Base-by-base conservation (phyloP, 176 grass and related monocot species). In the Eragrostis curvula region DNA sequence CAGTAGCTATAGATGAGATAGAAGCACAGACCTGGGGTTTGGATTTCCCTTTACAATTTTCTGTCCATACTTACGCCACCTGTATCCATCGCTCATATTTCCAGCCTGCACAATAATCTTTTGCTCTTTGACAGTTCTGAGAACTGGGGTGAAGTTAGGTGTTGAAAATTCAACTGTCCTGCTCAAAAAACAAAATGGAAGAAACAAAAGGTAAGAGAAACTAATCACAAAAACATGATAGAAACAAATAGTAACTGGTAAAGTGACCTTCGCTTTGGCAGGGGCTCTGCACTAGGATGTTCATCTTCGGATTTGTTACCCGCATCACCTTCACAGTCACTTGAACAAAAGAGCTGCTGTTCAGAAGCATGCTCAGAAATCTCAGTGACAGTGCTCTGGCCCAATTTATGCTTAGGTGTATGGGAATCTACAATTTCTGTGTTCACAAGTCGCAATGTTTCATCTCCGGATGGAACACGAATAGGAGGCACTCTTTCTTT, bases 1-100 rank as follows among this genome's bases (percentile, higher is more conserved):
- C 25, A 44, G 48, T 60, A 78, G 67, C 12, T 49, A 83, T 36
- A 12, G 77, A 23, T 68, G 49, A 73, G 79, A 25, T 55, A 62
- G n/a, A 27, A 79, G 56, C 25, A 77, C 88, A 64, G 18, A 99
- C 97, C 97, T 93, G 14, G 97, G 97, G 73, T 99, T 99, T 82
- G 91, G 89, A 84, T 96, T 99, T 73, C 97, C 97, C 80, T 99
- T 99, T 52, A 99, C 97, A 81, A 96, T 90, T 81, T 99, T 99
- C 65, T 99, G 97, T 56, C 97, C 97, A 71, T 99, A 99, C 70
- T 99, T 99, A 28, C 97, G 91, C 97, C 97, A 99, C 87, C 93
- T 96, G 62, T 99, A 99, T 50, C 97, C 97, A 84, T 99, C 97
- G 59, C 80, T 96, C 62, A 83, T 87, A 81, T 94, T 86, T 42